These are phyloP conservation scores for Camillea tinctor DNA, from an alignment of 2,329 filamentous ascomycete genomes.

Conservation along the genomic window DNA sequence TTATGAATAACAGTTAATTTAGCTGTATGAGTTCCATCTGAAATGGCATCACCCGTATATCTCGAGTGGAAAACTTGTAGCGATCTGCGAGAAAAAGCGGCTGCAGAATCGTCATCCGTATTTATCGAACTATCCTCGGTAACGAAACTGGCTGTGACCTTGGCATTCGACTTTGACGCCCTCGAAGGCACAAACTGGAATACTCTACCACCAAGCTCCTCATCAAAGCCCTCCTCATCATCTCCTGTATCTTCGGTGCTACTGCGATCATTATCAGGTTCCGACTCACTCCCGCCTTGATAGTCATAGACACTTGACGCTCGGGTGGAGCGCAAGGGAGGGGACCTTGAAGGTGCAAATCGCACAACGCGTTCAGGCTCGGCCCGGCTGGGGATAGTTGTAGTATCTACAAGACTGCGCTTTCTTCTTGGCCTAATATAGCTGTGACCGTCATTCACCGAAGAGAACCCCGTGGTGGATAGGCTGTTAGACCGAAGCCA, in stretches of 20 bases:
- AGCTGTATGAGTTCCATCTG: conserved; percentile 36
- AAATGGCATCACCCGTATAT: conserved; percentile 39
- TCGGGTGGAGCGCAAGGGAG: neutral
- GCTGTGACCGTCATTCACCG: neutral
- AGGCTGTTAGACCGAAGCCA: neutral
- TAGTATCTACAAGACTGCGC: neutral
- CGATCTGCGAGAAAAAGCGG: neutral
- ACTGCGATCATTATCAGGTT: neutral
- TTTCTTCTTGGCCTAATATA: neutral
- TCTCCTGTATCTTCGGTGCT: neutral
- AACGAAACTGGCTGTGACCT: neutral
- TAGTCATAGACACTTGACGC: neutral
- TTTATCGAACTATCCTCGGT: neutral
- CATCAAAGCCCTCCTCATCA: conserved; percentile 10
- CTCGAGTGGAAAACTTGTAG: conserved; percentile 33
- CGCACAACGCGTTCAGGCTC: neutral
- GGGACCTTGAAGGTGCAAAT: neutral
- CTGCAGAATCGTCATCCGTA: neutral
- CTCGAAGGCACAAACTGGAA: conserved; percentile 11
- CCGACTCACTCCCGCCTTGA: neutral
- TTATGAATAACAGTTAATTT: conserved; percentile 38
- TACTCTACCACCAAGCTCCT: conserved; percentile 9
- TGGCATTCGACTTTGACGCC: conserved; percentile 5
- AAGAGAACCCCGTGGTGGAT: neutral
- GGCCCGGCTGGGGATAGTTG: neutral